Evolutionary conservation across 164 flowering plant genomes (phyloP), one percentile per base, ranked within the genome.

Genomic region (Vitis labrusca): DNA sequence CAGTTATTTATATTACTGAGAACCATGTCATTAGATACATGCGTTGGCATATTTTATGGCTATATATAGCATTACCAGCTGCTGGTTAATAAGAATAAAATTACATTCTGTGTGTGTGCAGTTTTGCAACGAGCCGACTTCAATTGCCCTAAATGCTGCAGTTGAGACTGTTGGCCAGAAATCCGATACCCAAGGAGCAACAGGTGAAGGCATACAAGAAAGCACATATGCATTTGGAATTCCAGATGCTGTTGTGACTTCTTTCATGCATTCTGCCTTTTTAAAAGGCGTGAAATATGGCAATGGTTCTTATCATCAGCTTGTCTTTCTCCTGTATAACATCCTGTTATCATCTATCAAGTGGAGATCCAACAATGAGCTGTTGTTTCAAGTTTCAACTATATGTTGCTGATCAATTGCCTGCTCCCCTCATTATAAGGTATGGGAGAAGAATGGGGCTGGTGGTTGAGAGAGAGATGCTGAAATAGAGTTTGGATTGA

Each of bases 61-160:
- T 23, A 23, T 23, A 23, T 23, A 1, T 23, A 23, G 23, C 23
- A 23, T 23, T 23, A 23, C 23, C 23, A 23, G 23, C 23, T 23
- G 23, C 23, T 23, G 23, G 23, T 0, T 23, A 23, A 23, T 23
- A 23, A 23, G 23, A 23, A 23, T 65, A 57, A 32, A 37, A 1
- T 58, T 8, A 17, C 57, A 63, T 63, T 60, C 53, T 50, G 37
- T 71, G 63, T 49, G 15, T 11, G 10, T 67, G n/a, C 93, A 93
- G 99, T 78, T 89, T 96, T 79, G 63, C 64, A n/a, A 79, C 86
- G 93, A 92, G 50, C 82, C 88, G 0, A 65, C 78, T 59, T 87
- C 98, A 37, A 67, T 67, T 32, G 94, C 95, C 27, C 79, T 96
- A 81, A 96, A 96, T 75, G 86, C 78, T 82, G 95, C 92, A 70